These are phyloP conservation scores for Kodamaea derodonti DNA, from an alignment of 1,139 yeast species.

Conservation along the genomic window DNA sequence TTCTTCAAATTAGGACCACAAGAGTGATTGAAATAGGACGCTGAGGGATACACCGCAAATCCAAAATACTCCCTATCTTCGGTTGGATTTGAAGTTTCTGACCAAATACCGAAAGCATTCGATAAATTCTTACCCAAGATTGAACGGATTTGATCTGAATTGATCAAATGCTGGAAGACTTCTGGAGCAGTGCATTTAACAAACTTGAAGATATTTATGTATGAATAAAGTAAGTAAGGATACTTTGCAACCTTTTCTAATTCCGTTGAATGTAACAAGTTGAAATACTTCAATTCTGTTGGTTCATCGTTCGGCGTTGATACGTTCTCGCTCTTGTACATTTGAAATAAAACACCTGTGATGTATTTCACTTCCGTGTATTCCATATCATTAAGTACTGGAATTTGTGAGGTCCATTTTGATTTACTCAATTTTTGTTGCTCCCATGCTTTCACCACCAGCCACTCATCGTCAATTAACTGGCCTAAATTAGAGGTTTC, in stretches of 20 bases:
- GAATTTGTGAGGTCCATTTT: conserved; percentile 26
- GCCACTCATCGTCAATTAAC: conserved; percentile 25
- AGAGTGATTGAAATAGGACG: conserved; percentile 69
- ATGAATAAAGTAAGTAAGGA: conserved; percentile 51
- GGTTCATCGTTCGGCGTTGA: background rate
- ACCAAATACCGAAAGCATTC: conserved; percentile 79
- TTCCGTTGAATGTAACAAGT: conserved; percentile 54
- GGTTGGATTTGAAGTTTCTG: conserved; percentile 28
- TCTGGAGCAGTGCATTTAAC: conserved; percentile 40
- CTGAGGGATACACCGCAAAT: conserved; percentile 61
- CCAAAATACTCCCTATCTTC: conserved; percentile 64
- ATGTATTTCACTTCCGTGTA: conserved; percentile 38
- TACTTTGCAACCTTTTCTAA: conserved; percentile 42
- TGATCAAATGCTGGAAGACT: conserved; percentile 33
- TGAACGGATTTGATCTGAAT: conserved; percentile 39
- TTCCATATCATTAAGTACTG: conserved; percentile 33
- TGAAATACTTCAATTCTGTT: conserved; percentile 31
- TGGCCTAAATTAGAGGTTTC: conserved; percentile 23
- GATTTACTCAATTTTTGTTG: conserved; percentile 23
- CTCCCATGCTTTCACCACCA: conserved; percentile 36
- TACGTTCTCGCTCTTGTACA: conserved; percentile 13
- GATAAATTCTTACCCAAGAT: conserved; percentile 63
- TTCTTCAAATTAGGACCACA: conserved; percentile 26
- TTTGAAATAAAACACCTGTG: conserved; percentile 27
- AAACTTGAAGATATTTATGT: conserved; percentile 49